Conservation (phyloP, 805 yeast genomes). For the Brettanomyces naardenensis region DNA sequence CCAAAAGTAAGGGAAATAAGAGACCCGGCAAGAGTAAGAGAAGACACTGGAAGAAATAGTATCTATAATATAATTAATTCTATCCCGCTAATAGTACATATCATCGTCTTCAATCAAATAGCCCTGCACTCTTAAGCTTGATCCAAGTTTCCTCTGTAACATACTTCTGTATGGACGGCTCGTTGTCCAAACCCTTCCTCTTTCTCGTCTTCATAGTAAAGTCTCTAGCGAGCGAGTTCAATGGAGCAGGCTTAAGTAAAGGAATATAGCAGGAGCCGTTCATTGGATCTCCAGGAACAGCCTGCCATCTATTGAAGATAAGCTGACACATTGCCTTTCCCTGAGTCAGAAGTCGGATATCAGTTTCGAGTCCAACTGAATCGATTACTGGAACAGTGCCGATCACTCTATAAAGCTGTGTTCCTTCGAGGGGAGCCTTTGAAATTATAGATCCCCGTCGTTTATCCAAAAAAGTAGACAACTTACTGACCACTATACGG, state of each 20-base stretch:
- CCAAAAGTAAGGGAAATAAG: slow-evolving; percentile 37
- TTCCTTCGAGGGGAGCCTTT: slow-evolving; percentile 57
- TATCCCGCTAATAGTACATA: neutral
- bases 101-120: too few relatives aligned
- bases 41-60: slow-evolving; percentile 20
- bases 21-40: slow-evolving; percentile 56
- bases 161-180: slow-evolving; percentile 57
- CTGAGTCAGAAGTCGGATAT: slow-evolving; percentile 64
- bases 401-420: slow-evolving; percentile 52
- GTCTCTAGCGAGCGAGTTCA: slow-evolving; percentile 71
- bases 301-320: slow-evolving; percentile 63
- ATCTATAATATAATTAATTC: too few relatives aligned
- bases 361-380: slow-evolving; percentile 83
- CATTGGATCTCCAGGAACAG: slow-evolving; percentile 88
- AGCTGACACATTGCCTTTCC: slow-evolving; percentile 71
- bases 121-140: slow-evolving; percentile 32
- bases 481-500: slow-evolving; percentile 21
- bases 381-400: slow-evolving; percentile 85
- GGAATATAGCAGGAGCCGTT: slow-evolving; percentile 59
- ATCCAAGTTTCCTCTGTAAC: slow-evolving; percentile 53
- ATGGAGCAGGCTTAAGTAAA: slow-evolving; percentile 67
- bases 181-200: slow-evolving; percentile 78
- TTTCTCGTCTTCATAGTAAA: slow-evolving; percentile 82
- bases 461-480: slow-evolving; percentile 35
- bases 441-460: slow-evolving; percentile 61